Evolutionary conservation across 805 yeast genomes (phyloP), one percentile per base, ranked within the genome.

Genomic region (Wickerhamia fluorescens): DNA sequence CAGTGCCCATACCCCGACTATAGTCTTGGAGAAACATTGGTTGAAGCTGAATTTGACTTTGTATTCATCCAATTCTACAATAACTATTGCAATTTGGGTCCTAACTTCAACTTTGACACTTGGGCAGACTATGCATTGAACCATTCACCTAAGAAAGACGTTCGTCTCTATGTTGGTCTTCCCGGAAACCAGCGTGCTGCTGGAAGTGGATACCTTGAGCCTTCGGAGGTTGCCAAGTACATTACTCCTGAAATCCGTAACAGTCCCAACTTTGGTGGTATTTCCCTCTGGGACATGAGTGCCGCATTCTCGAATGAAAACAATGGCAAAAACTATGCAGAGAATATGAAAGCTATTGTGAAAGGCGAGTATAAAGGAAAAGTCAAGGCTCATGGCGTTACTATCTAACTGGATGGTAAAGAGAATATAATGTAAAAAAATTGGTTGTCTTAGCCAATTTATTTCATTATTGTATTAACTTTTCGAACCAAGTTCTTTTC

Each of bases 31-130:
- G 43, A 38, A 13, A 37, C 51, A 14, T 36, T 56, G 25, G 31
- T 40, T 73, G 27, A 68, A 55, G 75, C 84, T 7, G 63, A 72
- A 21, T 64, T 87, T 41, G 95, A 87, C 56, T 85, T 75, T 53
- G 81, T 85, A 4, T 85, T 83, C 49, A 69, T 88, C 40, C 95
- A 86, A 60, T 87, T 87, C 60, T 87, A 86, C 69, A 87, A 87
- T 71, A 87, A 87, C 59, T 68, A 78, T 49, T 83, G 94, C 56
- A 57, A 70, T 26, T 61, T 77, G 32, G 47, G 51, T 11, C 39
- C 39, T 17, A 12, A 28, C 16, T 87, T 85, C 67, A 69, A 69
- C 54, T 68, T 66, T 62, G 80, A 77, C 37, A 70, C 82, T 16
- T 86, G 95, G 95, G 62, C 66, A 18, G 51, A 66, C 19, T 84